These are phyloP conservation scores for Naganishia liquefaciens DNA, from an alignment of 1,284 basidiomycete species.

Conservation along the genomic window DNA sequence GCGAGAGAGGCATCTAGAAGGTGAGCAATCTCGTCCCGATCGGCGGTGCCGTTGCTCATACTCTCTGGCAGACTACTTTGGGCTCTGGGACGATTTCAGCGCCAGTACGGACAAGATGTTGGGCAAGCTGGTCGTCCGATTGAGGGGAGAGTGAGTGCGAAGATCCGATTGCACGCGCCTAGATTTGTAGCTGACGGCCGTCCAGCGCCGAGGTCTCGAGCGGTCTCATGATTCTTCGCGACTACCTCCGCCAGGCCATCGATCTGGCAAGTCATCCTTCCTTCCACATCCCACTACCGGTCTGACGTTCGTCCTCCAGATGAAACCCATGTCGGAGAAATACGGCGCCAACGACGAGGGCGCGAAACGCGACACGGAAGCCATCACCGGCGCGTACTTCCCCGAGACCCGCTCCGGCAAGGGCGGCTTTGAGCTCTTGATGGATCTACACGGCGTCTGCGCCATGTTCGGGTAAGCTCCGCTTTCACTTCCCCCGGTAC, in stretches of 20 bases:
- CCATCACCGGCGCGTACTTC: conserved; percentile 28
- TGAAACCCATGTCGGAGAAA: conserved; percentile 28
- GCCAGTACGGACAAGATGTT: conserved; percentile 20
- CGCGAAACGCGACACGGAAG: conserved; percentile 27
- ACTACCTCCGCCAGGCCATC: conserved; percentile 23
- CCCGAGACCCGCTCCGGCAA: conserved; percentile 22
- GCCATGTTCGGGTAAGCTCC: conserved; percentile 27
- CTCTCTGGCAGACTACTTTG: conserved; percentile 20
- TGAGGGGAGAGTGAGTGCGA: conserved; percentile 28
- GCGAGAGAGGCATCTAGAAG: conserved; percentile 25
- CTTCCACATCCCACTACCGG: background rate
- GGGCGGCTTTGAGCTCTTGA: conserved; percentile 28
- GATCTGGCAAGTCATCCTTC: conserved; percentile 11
- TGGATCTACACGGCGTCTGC: conserved; percentile 29
- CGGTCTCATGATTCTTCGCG: conserved; percentile 30
- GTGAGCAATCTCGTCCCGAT: background rate
- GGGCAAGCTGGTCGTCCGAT: conserved; percentile 18
- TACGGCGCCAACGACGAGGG: conserved; percentile 24
- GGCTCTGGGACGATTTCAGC: conserved; percentile 27
- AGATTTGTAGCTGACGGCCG: background rate
- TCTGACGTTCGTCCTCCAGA: background rate
- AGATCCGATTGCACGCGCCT: too few species aligned
- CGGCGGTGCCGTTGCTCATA: background rate
- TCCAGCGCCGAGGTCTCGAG: conserved; percentile 25
- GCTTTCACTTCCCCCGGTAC: background rate